Evolutionary conservation across 2,329 filamentous ascomycete species (phyloP).

Genomic region (Aureobasidium sp.): DNA sequence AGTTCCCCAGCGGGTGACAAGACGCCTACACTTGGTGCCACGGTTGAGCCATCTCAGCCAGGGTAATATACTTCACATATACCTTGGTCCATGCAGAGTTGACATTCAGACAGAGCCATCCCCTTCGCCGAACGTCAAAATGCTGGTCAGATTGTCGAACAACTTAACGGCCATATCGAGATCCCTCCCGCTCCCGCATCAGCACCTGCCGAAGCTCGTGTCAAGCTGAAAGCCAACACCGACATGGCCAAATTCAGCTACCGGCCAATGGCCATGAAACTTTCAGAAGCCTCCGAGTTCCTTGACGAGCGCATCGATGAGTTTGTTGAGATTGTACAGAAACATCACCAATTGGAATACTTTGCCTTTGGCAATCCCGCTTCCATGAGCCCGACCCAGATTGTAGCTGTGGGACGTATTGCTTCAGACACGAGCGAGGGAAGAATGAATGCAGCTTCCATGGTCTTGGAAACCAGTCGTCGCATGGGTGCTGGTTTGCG

Average conservation of each 20-base stretch:
- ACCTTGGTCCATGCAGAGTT: conserved; percentile 21
- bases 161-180: conserved; percentile 68
- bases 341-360: conserved; percentile 69
- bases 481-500: conserved; percentile 75
- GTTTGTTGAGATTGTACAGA: conserved; percentile 67
- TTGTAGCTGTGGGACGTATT: conserved; percentile 86
- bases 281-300: conserved; percentile 85
- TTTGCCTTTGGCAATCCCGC: conserved; percentile 81
- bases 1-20: conserved; percentile 45
- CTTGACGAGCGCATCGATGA: conserved; percentile 94
- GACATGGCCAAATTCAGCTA: conserved; percentile 88
- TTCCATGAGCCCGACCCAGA: conserved; percentile 73
- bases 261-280: conserved; percentile 89
- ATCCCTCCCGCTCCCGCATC: conserved; percentile 54
- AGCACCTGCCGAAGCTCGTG: conserved; percentile 65
- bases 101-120: conserved; percentile 30
- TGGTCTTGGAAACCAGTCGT: conserved; percentile 83
- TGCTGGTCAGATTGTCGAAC: conserved; percentile 73
- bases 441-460: conserved; percentile 74
- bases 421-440: conserved; percentile 82
- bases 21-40: conserved; percentile 21
- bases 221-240: conserved; percentile 78
- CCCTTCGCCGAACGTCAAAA: conserved; percentile 72
- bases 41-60: conserved; percentile 2
- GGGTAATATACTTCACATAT: neutral